A percentile compares a stretch with the other conserved stretches of the same genome.
Evolutionary conservation across 768 basidiomycete genomes (phyloP).

Genomic region (Rickenella mellea): DNA sequence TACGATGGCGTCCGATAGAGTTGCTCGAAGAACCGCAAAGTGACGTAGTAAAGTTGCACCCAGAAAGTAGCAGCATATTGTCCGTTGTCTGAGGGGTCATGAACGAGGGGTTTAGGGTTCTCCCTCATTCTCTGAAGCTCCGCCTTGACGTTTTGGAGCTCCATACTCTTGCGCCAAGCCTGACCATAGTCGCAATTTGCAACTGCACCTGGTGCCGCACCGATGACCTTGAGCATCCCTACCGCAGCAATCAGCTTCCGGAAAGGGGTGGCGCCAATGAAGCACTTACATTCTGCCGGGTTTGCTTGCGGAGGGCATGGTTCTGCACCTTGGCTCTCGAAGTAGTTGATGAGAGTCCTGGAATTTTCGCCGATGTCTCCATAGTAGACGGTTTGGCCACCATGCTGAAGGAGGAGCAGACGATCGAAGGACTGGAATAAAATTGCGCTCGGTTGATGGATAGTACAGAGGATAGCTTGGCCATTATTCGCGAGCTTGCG

Average conservation of each 20-base stretch:
- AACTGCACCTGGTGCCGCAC: conserved; percentile 28
- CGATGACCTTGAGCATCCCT: conserved; percentile 33
- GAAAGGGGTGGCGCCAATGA: background rate
- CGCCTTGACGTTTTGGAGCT: conserved; percentile 23
- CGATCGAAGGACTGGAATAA: conserved; percentile 46
- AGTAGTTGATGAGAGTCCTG: conserved; percentile 62
- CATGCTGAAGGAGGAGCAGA: conserved; percentile 36
- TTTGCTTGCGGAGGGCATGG: conserved; percentile 60
- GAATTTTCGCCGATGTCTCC: conserved; percentile 62
- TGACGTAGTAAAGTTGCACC: conserved; percentile 14
- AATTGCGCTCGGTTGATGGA: conserved; percentile 36
- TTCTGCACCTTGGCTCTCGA: conserved; percentile 58
- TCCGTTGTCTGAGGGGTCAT: conserved; percentile 9
- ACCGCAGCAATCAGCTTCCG: conserved; percentile 18
- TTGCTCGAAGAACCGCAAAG: conserved; percentile 19
- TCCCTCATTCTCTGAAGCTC: conserved; percentile 22
- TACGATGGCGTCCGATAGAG: conserved; percentile 15
- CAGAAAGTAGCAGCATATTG: conserved; percentile 16
- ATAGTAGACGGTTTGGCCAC: conserved; percentile 61
- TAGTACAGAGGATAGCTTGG: conserved; percentile 49
- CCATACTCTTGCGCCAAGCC: conserved; percentile 32
- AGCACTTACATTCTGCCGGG: conserved; percentile 44
- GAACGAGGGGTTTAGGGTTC: conserved; percentile 6
- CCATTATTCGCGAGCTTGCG: conserved; percentile 44
- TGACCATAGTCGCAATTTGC: conserved; percentile 29